Base-by-base conservation (phyloP, 768 basidiomycete species). In the Leccinellum rugosiceps region DNA sequence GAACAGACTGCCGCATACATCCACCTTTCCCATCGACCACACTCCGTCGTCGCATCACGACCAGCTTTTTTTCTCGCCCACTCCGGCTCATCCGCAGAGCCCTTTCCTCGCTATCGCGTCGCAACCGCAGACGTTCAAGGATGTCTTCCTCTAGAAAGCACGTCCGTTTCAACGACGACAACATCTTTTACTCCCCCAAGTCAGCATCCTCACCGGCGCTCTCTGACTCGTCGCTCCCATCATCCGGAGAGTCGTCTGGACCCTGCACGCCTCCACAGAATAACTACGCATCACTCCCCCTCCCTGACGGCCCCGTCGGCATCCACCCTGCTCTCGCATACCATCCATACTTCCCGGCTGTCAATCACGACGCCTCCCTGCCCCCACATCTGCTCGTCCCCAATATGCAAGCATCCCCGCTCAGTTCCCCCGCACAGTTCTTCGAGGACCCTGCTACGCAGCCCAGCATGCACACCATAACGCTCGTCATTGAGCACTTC, bases 81-180 rank as follows among this genome's bases (percentile, higher is more conserved):
- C 50, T 26, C 41, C 35, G 30, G 54, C 67, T 61, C 50, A n/a
- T 62, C 15, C 57, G 15, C 15, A 58, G 62, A 61, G 58, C 48
- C 32, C 7, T 56, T 25, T 46, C 44, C 31, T 45, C 50, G 59
- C 57, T 62, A 53, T 59, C 60, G 49, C 61, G 45, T 51, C 58
- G 41, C 31, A 23, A 19, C 23, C 19, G 28, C 50, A 53, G 15
- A 35, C 23, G 46, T 15, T 52, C 50, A 53, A 62, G 11, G 34
- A 72, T 72, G 71, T 55, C 71, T 2, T 17, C 2, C 5, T 6
- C 54, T 0, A 61, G 48, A 13, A 72, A 68, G 41, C 73, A 70
- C 7, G 73, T 74, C 55, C 71, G 61, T 32, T 72, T 74, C 62
- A 58, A 63, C 57, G 61, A 71, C 38, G 68, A 67, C 57, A 74